These are phyloP conservation scores for Mangifera indica DNA, from an alignment of 345 rosid species.

Conservation along the genomic window DNA sequence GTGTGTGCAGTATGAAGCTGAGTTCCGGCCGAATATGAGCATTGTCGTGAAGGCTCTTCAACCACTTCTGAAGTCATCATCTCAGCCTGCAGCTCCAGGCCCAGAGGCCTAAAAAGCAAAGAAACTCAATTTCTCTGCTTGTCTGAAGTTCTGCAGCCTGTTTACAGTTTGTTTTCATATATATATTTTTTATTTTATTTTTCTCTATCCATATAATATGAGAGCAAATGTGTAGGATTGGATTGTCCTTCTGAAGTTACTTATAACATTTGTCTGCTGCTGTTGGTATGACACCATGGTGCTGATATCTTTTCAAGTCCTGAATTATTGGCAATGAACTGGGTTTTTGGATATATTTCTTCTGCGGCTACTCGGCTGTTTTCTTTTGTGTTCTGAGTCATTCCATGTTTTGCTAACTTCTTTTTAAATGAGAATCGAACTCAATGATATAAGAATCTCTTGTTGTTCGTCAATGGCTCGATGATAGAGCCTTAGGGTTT, in stretches of 20 bases:
- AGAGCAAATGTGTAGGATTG: constrained; percentile 26
- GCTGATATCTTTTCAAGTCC: too few relatives aligned
- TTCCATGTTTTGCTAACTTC: too few relatives aligned
- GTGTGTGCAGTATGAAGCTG: constrained; percentile 97
- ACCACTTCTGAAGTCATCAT: constrained; percentile 72
- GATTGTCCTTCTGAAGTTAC: constrained; percentile 7
- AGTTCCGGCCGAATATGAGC: constrained; percentile 97
- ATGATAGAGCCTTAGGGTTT: too few relatives aligned
- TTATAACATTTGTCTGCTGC: not conserved
- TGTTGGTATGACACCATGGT: not conserved
- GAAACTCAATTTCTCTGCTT: not conserved
- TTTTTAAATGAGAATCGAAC: too few relatives aligned
- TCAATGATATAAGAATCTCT: too few relatives aligned
- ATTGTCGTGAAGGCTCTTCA: constrained; percentile 98
- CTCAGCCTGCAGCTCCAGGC: constrained; percentile 28
- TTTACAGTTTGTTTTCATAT: constrained; percentile 38
- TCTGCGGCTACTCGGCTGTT: not conserved
- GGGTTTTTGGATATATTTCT: too few relatives aligned
- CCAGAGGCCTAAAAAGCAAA: constrained; percentile 18
- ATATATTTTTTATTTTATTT: constrained; percentile 16
- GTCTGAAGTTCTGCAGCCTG: constrained; percentile 26
- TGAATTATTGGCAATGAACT: too few relatives aligned
- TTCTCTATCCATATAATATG: constrained; percentile 26
- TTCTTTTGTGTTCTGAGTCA: not conserved
- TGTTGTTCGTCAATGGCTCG: too few relatives aligned